Evolutionary conservation across 1,284 basidiomycete genomes (phyloP).

Genomic region (Apiotrichum porosum): DNA sequence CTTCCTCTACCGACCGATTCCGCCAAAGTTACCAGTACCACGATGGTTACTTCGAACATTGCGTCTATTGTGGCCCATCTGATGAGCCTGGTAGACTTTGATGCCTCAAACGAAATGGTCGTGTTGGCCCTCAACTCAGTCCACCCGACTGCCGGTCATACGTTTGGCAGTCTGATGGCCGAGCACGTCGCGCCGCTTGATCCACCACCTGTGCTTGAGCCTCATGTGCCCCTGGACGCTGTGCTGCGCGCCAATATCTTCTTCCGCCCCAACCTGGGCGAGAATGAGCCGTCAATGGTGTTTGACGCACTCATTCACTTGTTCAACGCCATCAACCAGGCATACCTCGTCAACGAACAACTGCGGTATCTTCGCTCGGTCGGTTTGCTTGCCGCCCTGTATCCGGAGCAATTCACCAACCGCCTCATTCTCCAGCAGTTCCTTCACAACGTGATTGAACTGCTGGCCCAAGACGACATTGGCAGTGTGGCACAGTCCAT

Average conservation of each 20-base stretch:
- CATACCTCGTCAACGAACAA: slow-evolving; percentile 82
- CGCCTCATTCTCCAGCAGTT: slow-evolving; percentile 60
- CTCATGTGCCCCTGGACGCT: not conserved
- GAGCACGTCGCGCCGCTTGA: not conserved
- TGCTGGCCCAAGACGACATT: slow-evolving; percentile 67
- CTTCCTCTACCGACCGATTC: too few relatives aligned
- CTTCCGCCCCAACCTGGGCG: slow-evolving; percentile 2
- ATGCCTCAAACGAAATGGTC: slow-evolving; percentile 2
- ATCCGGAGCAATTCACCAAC: slow-evolving; percentile 57
- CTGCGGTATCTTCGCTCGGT: slow-evolving; percentile 68
- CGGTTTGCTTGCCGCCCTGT: slow-evolving; percentile 64
- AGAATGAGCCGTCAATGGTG: slow-evolving; percentile 49
- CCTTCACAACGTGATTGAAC: slow-evolving; percentile 61
- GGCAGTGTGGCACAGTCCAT: slow-evolving; percentile 65
- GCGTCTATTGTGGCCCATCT: slow-evolving; percentile 24
- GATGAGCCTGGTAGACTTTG: slow-evolving; percentile 20
- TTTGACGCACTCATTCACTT: slow-evolving; percentile 74
- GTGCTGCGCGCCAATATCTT: slow-evolving; percentile 11
- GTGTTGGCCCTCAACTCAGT: not conserved
- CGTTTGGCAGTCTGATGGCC: slow-evolving; percentile 8
- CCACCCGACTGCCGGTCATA: not conserved
- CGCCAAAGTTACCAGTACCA: too few relatives aligned
- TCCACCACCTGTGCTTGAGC: slow-evolving; percentile 5
- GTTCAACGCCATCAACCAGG: slow-evolving; percentile 62
- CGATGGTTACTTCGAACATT: not conserved